Conservation (phyloP, 352 stramenopile species). For the Pilasporangium apinafurcum region DNA sequence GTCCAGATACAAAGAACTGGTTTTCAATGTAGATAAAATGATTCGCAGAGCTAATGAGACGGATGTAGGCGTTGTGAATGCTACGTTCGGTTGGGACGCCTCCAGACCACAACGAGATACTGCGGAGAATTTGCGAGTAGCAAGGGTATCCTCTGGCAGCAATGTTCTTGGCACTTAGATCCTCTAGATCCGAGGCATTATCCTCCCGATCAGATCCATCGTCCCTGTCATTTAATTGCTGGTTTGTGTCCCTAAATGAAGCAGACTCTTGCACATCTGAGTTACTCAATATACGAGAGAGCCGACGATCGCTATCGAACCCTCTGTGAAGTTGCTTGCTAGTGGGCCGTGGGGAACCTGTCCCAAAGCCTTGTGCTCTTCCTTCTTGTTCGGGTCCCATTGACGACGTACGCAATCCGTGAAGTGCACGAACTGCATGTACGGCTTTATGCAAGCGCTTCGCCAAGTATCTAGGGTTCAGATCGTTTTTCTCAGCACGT, state of each 20-base stretch:
- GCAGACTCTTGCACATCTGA: constrained; percentile 9
- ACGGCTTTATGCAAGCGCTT: constrained; percentile 63
- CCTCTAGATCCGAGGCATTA: constrained; percentile 13
- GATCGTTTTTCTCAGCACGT: constrained; percentile 23
- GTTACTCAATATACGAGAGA: constrained; percentile 12
- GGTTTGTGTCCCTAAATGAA: constrained; percentile 6
- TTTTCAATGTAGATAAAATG: constrained; percentile 94
- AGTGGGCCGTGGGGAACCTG: no score
- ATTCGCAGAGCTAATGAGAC: constrained; percentile 77
- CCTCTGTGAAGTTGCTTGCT: constrained; percentile 16
- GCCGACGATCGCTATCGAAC: constrained; percentile 34
- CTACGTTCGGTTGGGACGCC: constrained; percentile 77
- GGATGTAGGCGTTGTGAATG: constrained; percentile 88
- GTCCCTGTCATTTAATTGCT: constrained; percentile 7
- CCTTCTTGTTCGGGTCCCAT: neutral
- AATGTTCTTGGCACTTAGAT: constrained; percentile 12
- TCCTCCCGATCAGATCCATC: constrained; percentile 16
- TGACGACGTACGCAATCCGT: constrained; percentile 14
- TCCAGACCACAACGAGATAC: constrained; percentile 77
- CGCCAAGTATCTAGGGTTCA: constrained; percentile 31
- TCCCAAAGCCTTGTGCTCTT: no score
- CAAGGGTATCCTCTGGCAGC: constrained; percentile 36
- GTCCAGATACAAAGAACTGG: constrained; percentile 84
- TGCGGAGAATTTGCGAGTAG: constrained; percentile 66
- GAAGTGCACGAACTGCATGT: constrained; percentile 46